Percentiles rank a stretch among this genome's conserved stretches.
phyloP scores from a whole-genome alignment of 257 asterid species.

The Plantago elongata region DNA sequence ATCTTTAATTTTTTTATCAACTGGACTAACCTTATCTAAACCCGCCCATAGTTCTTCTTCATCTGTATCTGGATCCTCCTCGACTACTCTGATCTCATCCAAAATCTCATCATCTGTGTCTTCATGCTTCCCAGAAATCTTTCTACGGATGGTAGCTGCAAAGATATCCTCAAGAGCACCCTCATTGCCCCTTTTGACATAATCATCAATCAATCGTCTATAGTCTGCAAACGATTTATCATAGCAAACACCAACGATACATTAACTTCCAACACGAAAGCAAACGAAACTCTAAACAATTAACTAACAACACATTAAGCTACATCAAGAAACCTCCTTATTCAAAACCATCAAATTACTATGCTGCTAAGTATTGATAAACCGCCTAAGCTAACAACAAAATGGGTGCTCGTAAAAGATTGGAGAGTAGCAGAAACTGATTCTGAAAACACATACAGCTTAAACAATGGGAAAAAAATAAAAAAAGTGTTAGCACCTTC shows the following conservation, averaged over 20 bases:
- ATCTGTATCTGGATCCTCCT: slow-evolving; percentile 28
- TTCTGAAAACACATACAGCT: no score
- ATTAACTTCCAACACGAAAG: not conserved
- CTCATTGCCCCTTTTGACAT: slow-evolving; percentile 47
- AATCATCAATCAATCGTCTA: slow-evolving; percentile 52
- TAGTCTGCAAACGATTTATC: slow-evolving; percentile 43
- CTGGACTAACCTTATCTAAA: slow-evolving; percentile 45
- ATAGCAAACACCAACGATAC: not conserved
- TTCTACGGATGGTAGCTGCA: slow-evolving; percentile 52
- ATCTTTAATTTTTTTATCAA: slow-evolving; percentile 74
- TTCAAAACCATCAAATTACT: no score
- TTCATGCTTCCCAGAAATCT: slow-evolving; percentile 48
- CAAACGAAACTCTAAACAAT: not conserved
- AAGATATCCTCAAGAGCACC: slow-evolving; percentile 56
- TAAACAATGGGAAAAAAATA: no score
- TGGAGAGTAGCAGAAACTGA: no score
- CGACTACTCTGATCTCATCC: slow-evolving; percentile 57
- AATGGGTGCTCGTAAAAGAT: no score
- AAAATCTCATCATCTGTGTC: slow-evolving; percentile 64
- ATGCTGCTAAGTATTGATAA: no score
- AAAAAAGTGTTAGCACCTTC: no score
- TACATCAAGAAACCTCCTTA: no score
- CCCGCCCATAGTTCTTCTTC: slow-evolving; percentile 16
- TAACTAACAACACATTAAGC: no score
- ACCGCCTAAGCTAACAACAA: no score